These are phyloP conservation scores for Diaporthe capsici DNA, from an alignment of 2,329 filamentous ascomycete species.

Conservation along the genomic window DNA sequence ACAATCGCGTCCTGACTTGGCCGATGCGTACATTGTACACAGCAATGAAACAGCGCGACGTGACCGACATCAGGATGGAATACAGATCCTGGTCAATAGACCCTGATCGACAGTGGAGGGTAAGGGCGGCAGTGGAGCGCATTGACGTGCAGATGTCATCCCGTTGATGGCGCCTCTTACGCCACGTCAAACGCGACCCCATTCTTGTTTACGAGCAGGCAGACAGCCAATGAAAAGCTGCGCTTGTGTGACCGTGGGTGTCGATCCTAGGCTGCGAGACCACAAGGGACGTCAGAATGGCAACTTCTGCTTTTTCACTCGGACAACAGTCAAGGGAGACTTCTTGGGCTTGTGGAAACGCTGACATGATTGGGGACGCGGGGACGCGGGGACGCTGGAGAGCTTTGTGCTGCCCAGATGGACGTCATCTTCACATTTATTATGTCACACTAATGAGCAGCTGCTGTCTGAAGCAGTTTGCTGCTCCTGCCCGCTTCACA, in stretches of 20 bases:
- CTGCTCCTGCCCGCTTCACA: background rate
- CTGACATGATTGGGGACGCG: background rate
- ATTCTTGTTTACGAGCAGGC: conserved; percentile 29
- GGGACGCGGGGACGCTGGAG: background rate
- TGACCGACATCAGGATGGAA: background rate
- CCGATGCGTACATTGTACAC: background rate
- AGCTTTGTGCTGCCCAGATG: background rate
- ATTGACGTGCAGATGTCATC: conserved; percentile 34
- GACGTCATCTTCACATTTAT: background rate
- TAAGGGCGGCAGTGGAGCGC: background rate
- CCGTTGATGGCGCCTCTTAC: background rate
- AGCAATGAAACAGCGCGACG: background rate
- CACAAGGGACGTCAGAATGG: conserved; percentile 18
- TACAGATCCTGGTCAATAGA: background rate
- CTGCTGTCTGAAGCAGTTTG: conserved; percentile 11
- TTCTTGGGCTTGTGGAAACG: background rate
- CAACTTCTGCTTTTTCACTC: background rate
- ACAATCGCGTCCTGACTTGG: background rate
- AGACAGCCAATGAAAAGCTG: background rate
- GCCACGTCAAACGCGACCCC: conserved; percentile 25
- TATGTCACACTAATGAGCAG: conserved; percentile 1
- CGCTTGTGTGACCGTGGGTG: background rate
- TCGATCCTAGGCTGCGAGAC: conserved; percentile 11
- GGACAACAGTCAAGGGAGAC: background rate
- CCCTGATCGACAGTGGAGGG: background rate